Conservation (phyloP, 208 protist genomes). For the Balamuthia mandrillaris region DNA sequence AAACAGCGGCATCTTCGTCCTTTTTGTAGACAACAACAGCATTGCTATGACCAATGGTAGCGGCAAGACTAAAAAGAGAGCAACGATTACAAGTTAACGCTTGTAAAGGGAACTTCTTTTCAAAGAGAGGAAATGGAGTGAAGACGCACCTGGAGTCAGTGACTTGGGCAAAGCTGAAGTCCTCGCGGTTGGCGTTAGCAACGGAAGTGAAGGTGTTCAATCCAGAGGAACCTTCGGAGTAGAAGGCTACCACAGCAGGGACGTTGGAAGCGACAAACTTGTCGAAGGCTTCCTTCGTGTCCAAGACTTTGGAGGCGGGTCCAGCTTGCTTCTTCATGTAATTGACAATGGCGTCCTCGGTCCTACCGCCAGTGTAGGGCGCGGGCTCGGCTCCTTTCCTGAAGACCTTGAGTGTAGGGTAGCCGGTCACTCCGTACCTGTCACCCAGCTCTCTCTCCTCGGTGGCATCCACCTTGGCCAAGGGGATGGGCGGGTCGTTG, state of each 20-base stretch:
- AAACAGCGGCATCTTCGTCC: no score
- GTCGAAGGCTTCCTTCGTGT: neutral
- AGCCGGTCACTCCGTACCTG: neutral
- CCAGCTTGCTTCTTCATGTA: conserved; percentile 48
- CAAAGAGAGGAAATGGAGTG: no score
- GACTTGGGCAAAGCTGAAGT: no score
- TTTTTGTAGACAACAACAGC: no score
- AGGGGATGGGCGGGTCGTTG: neutral
- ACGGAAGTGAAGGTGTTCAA: no score
- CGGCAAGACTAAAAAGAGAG: no score
- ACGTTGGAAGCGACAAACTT: neutral
- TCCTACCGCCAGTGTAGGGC: neutral
- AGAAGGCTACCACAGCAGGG: neutral
- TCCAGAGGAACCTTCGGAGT: neutral
- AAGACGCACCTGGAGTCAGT: no score
- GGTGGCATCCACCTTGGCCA: neutral
- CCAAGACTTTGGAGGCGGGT: neutral
- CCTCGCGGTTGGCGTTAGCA: no score
- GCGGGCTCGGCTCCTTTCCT: neutral
- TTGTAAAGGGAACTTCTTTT: no score
- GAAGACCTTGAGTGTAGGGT: neutral
- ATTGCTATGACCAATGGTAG: no score
- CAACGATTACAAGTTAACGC: no score
- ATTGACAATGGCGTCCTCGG: neutral
- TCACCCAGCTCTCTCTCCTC: neutral